Evolutionary conservation across 768 basidiomycete genomes (phyloP), one percentile per base, ranked within the genome.

Genomic region (Steccherinum ochraceum): DNA sequence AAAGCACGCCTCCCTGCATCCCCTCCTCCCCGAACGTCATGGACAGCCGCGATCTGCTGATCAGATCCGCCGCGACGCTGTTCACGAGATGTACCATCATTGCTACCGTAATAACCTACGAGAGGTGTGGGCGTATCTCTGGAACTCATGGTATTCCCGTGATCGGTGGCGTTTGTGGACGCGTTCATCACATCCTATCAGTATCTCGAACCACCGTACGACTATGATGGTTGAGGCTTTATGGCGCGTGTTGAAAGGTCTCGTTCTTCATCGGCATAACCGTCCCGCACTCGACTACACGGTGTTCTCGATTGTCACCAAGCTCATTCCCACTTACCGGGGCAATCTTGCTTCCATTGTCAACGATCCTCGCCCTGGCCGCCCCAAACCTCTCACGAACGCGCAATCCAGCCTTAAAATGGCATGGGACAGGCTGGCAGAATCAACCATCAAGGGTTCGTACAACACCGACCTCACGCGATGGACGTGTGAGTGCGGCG

Each of bases 51-150:
- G 47, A 3, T 51, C 52, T 5, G 51, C 60, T 10, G 52, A 52
- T n/a, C 48, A 64, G 21, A 69, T 69, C n/a, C 53, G 56, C 1
- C 7, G 43, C 0, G 50, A 59, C 25, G 60, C 65, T 2, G 69
- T 71, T 0, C 40, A 52, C 2, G 67, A 71, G 35, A 70, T 73
- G 50, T 66, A 64, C 56, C 52, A 56, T 18, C 61, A 55, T 44
- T 66, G 63, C 41, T 53, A 51, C 24, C 12, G 40, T 20, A 52
- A 63, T 30, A 46, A 55, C 27, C 59, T 66, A 5, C 40, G 52
- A 3, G 58, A 65, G 45, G 60, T 60, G 21, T 66, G 61, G 63
- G 64, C 62, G 4, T 64, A 66, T 51, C 21, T 66, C 24, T 66
- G 65, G 62, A 64, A 61, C 41, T 50, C 52, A 5, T 66, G 66